Base-by-base conservation (phyloP, 192 early-diverging fungal genomes). In the Linderina pennispora region DNA sequence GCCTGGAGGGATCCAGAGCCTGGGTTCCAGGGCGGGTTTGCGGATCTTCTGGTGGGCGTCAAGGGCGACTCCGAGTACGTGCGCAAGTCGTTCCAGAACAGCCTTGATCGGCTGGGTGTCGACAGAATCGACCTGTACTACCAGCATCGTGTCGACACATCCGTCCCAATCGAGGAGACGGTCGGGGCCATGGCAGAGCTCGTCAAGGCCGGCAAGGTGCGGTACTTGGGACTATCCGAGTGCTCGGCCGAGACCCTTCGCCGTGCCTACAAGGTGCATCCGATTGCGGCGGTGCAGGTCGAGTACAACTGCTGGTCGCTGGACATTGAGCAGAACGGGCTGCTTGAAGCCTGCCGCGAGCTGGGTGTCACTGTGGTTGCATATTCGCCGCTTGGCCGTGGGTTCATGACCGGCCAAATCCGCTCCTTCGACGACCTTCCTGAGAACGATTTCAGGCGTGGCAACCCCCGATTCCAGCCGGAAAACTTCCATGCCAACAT, bases 301-400 rank as follows among this genome's bases (percentile, higher is more conserved):
- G 55, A 69, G 40, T 69, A 69, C 46, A 69, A 72, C 33, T 68
- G 82, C 3, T 77, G 85, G 70, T 67, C 78, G 8, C 63, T 70
- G 9, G 65, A 80, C 31, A 79, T 84, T n/a, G 81, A 86, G 59
- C 75, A 55, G 3, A 75, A 83, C 36, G 86, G 81, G 1, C 44
- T 88, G 19, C 74, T 88, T 15, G 72, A 80, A 20, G 59, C 80
- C n/a, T 88, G 86, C 55, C 76, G 82, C 41, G 83, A 87, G 49
- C 73, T 89, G 3, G 83, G 84, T 23, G 68, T 91, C 36, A 82
- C 75, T 10, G 52, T 86, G 8, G 65, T 92, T 21, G 83, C 90
- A 2, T 83, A 87, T 43, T 82, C 84, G 4, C 85, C 85, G 3
- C 49, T 89, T 3, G 86, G 83, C 2, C 74, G 80, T 36, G 89